Base-by-base conservation (phyloP, 345 rosid genomes). In the Limnanthes douglasii region DNA sequence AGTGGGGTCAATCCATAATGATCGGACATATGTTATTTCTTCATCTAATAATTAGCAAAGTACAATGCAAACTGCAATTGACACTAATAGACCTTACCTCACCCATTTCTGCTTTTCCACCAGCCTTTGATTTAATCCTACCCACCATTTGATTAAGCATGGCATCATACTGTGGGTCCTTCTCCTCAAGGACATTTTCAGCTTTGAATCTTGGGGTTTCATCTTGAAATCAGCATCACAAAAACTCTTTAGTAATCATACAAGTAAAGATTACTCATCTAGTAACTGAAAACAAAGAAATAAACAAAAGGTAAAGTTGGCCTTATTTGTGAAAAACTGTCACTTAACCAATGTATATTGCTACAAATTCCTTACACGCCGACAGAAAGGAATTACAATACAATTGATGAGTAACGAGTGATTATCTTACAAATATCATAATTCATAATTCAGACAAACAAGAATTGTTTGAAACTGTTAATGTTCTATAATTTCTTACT, bases 61-160 rank as follows among this genome's bases (percentile, higher is more conserved):
- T n/a, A n/a, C n/a, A n/a, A n/a, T n/a, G 6, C 11, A 21, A 2
- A 3, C 8, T 2, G 32, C 5, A 13, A 29, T 18, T 0, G 20
- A 18, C 6, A 11, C 18, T 4, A 28, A 42, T 24, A 17, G 1
- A 37, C 46, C 85, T 65, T 30, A 85, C 99, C 85, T 85, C 96
- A 12, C 93, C 94, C 69, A 69, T 90, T 71, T 80, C 86, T 20
- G 46, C 76, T 59, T 67, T 70, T 20, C 96, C 94, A 41, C 93
- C 99, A 8, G 88, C 72, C 59, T 69, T 90, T 15, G 96, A 31
- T 48, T 15, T 59, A 21, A 90, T 66, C 57, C 96, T 71, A 35
- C 99, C 99, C 26, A 67, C 78, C 94, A 90, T 80, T 62, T 80
- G 88, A 38, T 39, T 64, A 42, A 90, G 74, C 99, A 90, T 78